phyloP scores from a whole-genome alignment of 352 stramenopile species.

The Hyaloperonospora brassicae region DNA sequence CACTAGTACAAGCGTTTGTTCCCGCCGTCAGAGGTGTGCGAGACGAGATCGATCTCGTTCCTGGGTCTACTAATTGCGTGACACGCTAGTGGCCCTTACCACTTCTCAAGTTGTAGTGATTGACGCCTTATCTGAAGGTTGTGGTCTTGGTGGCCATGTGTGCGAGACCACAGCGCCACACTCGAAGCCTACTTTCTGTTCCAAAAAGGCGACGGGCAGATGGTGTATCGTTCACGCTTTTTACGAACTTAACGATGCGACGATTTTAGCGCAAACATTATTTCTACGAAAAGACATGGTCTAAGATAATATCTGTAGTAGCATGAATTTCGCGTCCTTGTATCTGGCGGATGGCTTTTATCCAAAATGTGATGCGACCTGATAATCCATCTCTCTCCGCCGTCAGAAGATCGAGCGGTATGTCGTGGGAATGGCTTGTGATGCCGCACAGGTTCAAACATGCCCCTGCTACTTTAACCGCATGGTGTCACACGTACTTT shows the following conservation, averaged over 20 bases:
- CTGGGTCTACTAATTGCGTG: neutral
- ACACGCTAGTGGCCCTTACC: neutral
- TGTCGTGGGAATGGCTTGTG: neutral
- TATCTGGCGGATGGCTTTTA: neutral
- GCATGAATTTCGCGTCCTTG: neutral
- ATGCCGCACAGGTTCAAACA: neutral
- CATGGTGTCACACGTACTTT: neutral
- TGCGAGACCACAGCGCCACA: too few relatives aligned
- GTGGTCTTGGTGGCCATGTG: too few relatives aligned
- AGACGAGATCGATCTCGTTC: conserved; percentile 1
- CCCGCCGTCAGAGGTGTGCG: neutral
- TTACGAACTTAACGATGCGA: too few relatives aligned
- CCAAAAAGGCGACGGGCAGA: too few relatives aligned
- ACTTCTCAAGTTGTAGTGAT: neutral
- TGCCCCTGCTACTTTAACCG: conserved; percentile 1
- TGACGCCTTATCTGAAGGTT: neutral
- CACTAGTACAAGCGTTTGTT: neutral
- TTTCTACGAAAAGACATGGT: neutral
- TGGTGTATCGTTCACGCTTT: too few relatives aligned
- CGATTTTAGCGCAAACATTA: neutral
- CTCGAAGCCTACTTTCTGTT: too few relatives aligned
- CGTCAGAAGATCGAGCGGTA: neutral
- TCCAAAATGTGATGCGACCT: neutral
- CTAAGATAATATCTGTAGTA: neutral
- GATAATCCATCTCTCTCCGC: neutral